A percentile compares a stretch with the other conserved stretches of the same genome.
These are phyloP conservation scores for Suhomyces wounanorum DNA, from an alignment of 1,139 yeast species.

Conservation along the genomic window DNA sequence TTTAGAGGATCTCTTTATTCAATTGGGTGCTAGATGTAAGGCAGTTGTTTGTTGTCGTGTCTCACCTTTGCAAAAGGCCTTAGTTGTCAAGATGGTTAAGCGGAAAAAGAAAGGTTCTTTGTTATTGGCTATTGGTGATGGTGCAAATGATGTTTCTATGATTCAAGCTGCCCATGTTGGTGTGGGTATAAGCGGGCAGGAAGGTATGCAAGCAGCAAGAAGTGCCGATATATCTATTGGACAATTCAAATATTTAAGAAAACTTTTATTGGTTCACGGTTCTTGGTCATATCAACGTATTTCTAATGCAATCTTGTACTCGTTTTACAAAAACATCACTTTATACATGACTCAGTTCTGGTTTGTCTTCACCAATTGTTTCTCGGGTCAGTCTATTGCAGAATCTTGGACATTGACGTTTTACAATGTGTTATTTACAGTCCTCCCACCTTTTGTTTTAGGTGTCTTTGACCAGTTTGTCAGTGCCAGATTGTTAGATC, in stretches of 20 bases:
- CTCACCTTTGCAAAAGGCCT: slow-evolving; percentile 94
- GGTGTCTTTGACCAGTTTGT: slow-evolving; percentile 98
- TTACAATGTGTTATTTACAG: slow-evolving; percentile 95
- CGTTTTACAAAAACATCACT: slow-evolving; percentile 94
- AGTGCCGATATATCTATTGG: slow-evolving; percentile 98
- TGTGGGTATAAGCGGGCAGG: slow-evolving; percentile 97
- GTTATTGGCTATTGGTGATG: slow-evolving; percentile 94
- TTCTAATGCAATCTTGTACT: slow-evolving; percentile 87
- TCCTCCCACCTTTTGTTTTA: slow-evolving; percentile 90
- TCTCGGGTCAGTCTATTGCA: slow-evolving; percentile 92
- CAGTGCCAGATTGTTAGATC: slow-evolving; percentile 81
- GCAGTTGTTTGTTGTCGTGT: slow-evolving; percentile 97
- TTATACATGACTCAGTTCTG: slow-evolving; percentile 97
- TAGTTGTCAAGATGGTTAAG: slow-evolving; percentile 90
- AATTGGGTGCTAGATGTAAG: slow-evolving; percentile 82
- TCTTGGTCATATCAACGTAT: slow-evolving; percentile 97
- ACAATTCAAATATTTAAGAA: slow-evolving; percentile 84
- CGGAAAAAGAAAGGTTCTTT: slow-evolving; percentile 71
- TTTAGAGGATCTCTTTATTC: slow-evolving; percentile 75
- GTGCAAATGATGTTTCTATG: slow-evolving; percentile 98
- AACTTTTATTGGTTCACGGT: slow-evolving; percentile 88
- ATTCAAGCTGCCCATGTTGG: slow-evolving; percentile 99
- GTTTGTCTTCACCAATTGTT: slow-evolving; percentile 91
- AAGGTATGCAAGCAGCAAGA: slow-evolving; percentile 99
- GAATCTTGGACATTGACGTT: slow-evolving; percentile 98